These are phyloP conservation scores for Suillus subalutaceus DNA, from an alignment of 768 basidiomycete species.

Conservation along the genomic window DNA sequence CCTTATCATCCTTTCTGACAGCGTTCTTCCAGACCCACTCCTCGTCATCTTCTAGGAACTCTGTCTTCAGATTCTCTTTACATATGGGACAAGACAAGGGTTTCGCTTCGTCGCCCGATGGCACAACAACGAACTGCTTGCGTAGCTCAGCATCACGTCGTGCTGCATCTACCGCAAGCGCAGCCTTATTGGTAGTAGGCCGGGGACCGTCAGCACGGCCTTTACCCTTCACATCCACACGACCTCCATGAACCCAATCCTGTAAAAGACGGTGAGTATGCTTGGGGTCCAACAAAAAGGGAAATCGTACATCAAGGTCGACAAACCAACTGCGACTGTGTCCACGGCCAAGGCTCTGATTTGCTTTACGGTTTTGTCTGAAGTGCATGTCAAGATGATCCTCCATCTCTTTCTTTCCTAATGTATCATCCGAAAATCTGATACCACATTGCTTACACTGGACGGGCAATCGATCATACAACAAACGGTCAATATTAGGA, in stretches of 20 bases:
- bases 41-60: slow-evolving; percentile 94
- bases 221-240: slow-evolving; percentile 68
- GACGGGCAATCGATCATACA: slow-evolving; percentile 74
- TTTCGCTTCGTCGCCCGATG: slow-evolving; percentile 86
- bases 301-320: slow-evolving; percentile 67
- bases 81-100: slow-evolving; percentile 91
- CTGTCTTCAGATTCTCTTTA: slow-evolving; percentile 89
- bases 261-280: slow-evolving; percentile 35
- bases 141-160: slow-evolving; percentile 77
- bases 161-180: slow-evolving; percentile 63
- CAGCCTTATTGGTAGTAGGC: slow-evolving; percentile 56
- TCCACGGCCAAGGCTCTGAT: slow-evolving; percentile 77
- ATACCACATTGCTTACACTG: slow-evolving; percentile 95
- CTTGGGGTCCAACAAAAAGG: slow-evolving; percentile 7
- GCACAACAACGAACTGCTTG: slow-evolving; percentile 83
- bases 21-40: slow-evolving; percentile 99
- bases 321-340: slow-evolving; percentile 92
- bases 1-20: slow-evolving; percentile 79
- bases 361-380: slow-evolving; percentile 84
- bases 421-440: slow-evolving; percentile 73
- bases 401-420: slow-evolving; percentile 78
- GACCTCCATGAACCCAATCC: slow-evolving; percentile 87
- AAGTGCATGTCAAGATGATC: slow-evolving; percentile 97
- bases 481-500: slow-evolving; percentile 60
- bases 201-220: slow-evolving; percentile 57